Evolutionary conservation across 2,329 filamentous ascomycete species (phyloP).

Genomic region (Pseudogymnoascus sp.): DNA sequence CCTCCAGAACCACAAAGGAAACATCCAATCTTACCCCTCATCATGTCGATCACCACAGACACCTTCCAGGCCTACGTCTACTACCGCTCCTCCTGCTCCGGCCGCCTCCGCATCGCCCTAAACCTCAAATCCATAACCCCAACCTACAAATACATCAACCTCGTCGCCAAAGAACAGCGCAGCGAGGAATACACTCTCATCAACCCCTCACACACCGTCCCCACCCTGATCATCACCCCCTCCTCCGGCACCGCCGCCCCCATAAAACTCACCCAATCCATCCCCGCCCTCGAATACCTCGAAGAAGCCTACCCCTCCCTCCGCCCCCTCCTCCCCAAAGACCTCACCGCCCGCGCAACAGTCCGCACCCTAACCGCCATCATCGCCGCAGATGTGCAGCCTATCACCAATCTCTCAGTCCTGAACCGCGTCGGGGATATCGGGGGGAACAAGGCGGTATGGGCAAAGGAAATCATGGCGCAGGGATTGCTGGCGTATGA

Average conservation of each 20-base stretch:
- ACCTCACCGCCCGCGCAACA: constrained; percentile 36
- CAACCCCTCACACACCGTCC: constrained; percentile 48
- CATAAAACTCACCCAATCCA: constrained; percentile 45
- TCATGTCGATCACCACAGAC: neutral
- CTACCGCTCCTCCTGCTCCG: constrained; percentile 54
- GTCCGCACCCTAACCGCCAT: constrained; percentile 46
- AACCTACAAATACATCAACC: constrained; percentile 40
- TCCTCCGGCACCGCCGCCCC: constrained; percentile 17
- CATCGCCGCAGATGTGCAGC: constrained; percentile 49
- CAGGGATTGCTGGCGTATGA: constrained; percentile 51
- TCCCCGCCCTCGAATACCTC: constrained; percentile 53
- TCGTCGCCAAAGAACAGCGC: constrained; percentile 45
- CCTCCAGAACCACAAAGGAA: neutral
- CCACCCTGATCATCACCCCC: constrained; percentile 38
- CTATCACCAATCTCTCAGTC: constrained; percentile 49
- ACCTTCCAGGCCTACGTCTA: constrained; percentile 38
- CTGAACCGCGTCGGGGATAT: constrained; percentile 39
- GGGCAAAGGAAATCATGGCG: constrained; percentile 43
- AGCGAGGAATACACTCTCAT: constrained; percentile 35
- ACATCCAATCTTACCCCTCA: neutral
- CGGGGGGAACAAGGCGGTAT: constrained; percentile 36
- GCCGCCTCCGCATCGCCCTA: constrained; percentile 50
- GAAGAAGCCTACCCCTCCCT: constrained; percentile 42
- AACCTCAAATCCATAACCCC: constrained; percentile 45
- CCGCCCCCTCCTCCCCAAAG: constrained; percentile 38